phyloP scores from a whole-genome alignment of 2,329 filamentous ascomycete genomes.

The Elsinoe fawcettii region DNA sequence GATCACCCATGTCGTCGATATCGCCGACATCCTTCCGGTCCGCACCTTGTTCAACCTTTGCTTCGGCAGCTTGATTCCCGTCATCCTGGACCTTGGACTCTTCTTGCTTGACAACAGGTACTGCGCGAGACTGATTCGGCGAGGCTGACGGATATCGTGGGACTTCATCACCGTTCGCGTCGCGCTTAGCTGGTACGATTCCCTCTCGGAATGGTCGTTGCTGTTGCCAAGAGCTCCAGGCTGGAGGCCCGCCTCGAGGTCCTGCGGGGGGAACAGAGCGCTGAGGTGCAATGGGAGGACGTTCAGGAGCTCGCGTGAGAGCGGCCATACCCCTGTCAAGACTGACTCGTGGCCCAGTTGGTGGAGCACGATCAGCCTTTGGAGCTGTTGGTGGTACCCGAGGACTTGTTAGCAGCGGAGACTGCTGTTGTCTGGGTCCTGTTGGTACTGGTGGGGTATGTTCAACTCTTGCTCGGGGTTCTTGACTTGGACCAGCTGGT shows the following conservation, averaged over 20 bases:
- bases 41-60: constrained; percentile 12
- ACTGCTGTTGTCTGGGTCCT: constrained; percentile 27
- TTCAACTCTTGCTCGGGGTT: neutral
- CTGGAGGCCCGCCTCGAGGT: constrained; percentile 24
- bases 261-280: constrained; percentile 22
- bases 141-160: constrained; percentile 1
- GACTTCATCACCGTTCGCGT: constrained; percentile 37
- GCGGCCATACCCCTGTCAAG: constrained; percentile 16
- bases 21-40: constrained; percentile 23
- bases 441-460: constrained; percentile 18
- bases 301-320: constrained; percentile 20
- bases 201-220: constrained; percentile 31
- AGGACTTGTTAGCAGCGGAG: constrained; percentile 27
- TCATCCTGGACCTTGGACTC: constrained; percentile 12
- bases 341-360: constrained; percentile 22
- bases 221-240: constrained; percentile 27
- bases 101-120: neutral
- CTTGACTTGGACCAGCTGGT: neutral
- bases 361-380: constrained; percentile 27
- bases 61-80: constrained; percentile 11
- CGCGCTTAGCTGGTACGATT: constrained; percentile 38
- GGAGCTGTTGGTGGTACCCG: constrained; percentile 30
- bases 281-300: constrained; percentile 17
- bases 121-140: neutral
- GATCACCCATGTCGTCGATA: constrained; percentile 20